Evolutionary conservation across 2,329 filamentous ascomycete species (phyloP).

Genomic region (Diaporthe sp.): DNA sequence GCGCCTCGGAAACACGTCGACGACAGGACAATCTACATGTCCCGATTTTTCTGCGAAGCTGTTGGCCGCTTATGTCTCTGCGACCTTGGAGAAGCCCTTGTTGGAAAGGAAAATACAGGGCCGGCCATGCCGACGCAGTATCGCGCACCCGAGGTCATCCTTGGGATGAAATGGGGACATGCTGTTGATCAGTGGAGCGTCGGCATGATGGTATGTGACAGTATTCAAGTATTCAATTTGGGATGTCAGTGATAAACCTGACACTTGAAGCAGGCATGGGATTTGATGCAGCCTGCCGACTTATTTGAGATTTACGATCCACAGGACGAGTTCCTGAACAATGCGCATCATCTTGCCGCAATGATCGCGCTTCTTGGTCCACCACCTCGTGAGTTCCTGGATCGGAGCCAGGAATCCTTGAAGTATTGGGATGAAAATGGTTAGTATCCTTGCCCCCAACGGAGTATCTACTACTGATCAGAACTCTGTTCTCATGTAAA

Average conservation of each 20-base stretch:
- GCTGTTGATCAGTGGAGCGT: background rate
- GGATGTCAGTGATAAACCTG: background rate
- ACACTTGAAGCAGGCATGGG: background rate
- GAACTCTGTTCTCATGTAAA: background rate
- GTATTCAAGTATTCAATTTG: background rate
- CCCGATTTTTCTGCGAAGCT: background rate
- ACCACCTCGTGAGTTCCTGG: background rate
- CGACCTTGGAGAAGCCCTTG: background rate
- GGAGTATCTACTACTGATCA: background rate
- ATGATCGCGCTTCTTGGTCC: slow-evolving; percentile 25
- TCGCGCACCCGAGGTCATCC: slow-evolving; percentile 7
- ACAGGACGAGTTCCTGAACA: background rate
- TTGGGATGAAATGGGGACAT: background rate
- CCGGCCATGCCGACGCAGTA: background rate
- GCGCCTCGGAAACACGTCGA: background rate
- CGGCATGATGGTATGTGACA: background rate
- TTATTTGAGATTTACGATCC: background rate
- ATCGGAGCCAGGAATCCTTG: background rate
- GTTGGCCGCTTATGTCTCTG: background rate
- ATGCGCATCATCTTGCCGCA: slow-evolving; percentile 3
- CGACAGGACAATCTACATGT: background rate
- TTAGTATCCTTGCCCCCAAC: background rate
- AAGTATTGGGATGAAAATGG: slow-evolving; percentile 13
- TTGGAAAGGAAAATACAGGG: background rate
- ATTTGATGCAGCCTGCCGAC: background rate